Base-by-base conservation (phyloP, 495 filamentous ascomycete genomes). In the Penicillium goetzii region DNA sequence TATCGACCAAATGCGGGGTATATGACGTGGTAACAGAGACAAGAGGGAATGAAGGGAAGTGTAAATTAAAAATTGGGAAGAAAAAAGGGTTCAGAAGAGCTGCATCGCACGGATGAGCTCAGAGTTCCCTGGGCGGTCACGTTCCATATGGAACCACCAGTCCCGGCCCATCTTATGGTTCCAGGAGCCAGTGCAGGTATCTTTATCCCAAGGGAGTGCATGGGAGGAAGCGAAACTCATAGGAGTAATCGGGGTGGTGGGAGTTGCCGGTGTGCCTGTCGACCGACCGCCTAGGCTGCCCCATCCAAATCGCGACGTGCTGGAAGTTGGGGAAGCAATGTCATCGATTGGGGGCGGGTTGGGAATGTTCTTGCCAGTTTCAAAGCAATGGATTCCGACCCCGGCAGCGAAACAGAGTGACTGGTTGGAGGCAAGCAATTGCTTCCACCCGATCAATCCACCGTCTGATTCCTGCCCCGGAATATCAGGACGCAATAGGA, bases 81-180 rank as follows among this genome's bases (percentile, higher is more conserved):
- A 28, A 17, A n/a, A 15, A 15, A 23, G 26, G 8, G 17, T 28
- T 76, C 68, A 81, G 47, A 82, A 80, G 33, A 82, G 76, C 55
- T 72, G 74, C 55, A 74, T 73, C 15, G 74, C 51, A 33, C 77
- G 69, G 59, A 81, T 74, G 52, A 78, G 65, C 34, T 80, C 76
- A n/a, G 72, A 56, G 33, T 75, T 76, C 40, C 69, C 68, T 9
- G 76, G 80, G 19, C 80, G 78, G 56, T 83, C 80, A 26, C 80
- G 77, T 63, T 83, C 80, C 68, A 80, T 76, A 59, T 83, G 80
- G 61, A 76, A 81, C 80, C 79, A 83, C 80, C 80, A 83, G n/a
- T 81, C 79, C 17, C 76, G 74, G 28, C 79, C 79, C 40, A 53
- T 70, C 47, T 77, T 76, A 43, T 81, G 78, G 53, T 83, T 83